Evolutionary conservation across 495 filamentous ascomycete species (phyloP).

Genomic region (Penicillium coffeae): DNA sequence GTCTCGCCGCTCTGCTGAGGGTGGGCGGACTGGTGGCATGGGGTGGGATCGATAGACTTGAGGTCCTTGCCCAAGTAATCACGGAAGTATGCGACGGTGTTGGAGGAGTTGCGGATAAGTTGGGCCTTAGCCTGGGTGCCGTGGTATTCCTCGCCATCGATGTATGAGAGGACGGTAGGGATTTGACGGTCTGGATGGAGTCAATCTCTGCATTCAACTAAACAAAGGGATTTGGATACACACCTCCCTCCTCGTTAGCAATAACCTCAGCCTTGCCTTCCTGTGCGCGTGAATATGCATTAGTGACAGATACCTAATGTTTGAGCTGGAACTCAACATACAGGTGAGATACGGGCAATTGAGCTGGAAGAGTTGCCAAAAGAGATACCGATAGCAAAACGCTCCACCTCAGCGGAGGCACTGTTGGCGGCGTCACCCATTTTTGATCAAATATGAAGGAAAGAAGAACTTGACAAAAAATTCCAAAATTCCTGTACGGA

Average conservation of each 20-base stretch:
- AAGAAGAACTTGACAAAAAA: constrained; percentile 9
- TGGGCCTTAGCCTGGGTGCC: constrained; percentile 92
- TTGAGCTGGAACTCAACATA: constrained; percentile 35
- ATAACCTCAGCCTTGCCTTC: constrained; percentile 97
- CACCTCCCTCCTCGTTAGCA: constrained; percentile 97
- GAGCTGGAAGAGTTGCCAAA: constrained; percentile 98
- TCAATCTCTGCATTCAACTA: constrained; percentile 4
- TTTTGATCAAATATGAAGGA: constrained; percentile 22
- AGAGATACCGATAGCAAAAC: constrained; percentile 86
- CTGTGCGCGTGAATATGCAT: constrained; percentile 48
- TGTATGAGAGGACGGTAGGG: constrained; percentile 88
- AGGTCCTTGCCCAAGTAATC: constrained; percentile 94
- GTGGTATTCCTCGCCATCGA: constrained; percentile 93
- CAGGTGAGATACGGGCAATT: constrained; percentile 76
- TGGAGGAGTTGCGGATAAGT: constrained; percentile 83
- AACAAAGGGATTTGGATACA: constrained; percentile 22
- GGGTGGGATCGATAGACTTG: constrained; percentile 92
- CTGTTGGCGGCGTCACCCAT: constrained; percentile 57
- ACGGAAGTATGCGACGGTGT: constrained; percentile 93
- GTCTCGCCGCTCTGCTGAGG: constrained; percentile 69
- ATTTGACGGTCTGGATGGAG: constrained; percentile 80
- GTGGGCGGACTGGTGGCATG: constrained; percentile 90
- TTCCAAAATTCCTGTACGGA: not conserved
- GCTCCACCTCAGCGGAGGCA: constrained; percentile 46
- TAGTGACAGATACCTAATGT: constrained; percentile 4